Evolutionary conservation across 495 filamentous ascomycete species (phyloP), one percentile per base, ranked within the genome.

Genomic region (Aspergillus avenaceus): DNA sequence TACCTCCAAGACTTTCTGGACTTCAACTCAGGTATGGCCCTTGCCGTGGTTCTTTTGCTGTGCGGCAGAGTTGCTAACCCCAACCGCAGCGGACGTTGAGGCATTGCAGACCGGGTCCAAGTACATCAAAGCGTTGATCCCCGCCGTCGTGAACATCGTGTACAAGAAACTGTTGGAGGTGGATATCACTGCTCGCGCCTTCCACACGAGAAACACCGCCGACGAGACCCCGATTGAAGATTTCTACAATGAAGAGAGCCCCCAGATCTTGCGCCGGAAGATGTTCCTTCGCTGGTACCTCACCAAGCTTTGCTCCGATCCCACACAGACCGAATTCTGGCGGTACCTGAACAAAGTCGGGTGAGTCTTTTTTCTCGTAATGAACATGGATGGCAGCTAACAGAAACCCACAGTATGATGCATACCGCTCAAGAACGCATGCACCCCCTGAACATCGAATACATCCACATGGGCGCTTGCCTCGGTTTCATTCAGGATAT

Each of bases 341-440:
- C 76, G 86, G 51, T 90, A 89, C 61, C 65, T 89, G 28, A 82
- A 88, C 64, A 90, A 88, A 67, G 86, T 90, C 23, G 86, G 86
- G 74, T 74, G 54, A 49, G 70, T 65, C 18, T 48, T 19, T 31
- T 13, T 40, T 13, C 16, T 26, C 21, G 8, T 42, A 31, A 11
- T n/a, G n/a, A 31, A 47, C 0, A 28, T 2, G 23, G 29, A 23
- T 29, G 34, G 27, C n/a, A 29, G 22, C 49, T 57, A 47, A 61
- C 45, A 28, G 16, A 3, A 37, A 21, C 7, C 9, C 2, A 22
- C 49, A 82, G 78, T 37, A 77, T 85, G 75, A 88, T 88, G 84
- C 84, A 88, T 61, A 76, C 76, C 4, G 84, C 84, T 2, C 74
- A 81, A 49, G 85, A 79, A 11, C 76, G 85, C 16, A 63, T 78